Percentiles rank a stretch among this genome's conserved stretches.
phyloP scores from a whole-genome alignment of 176 grass and related monocot species.

The Luzula sylvatica region DNA sequence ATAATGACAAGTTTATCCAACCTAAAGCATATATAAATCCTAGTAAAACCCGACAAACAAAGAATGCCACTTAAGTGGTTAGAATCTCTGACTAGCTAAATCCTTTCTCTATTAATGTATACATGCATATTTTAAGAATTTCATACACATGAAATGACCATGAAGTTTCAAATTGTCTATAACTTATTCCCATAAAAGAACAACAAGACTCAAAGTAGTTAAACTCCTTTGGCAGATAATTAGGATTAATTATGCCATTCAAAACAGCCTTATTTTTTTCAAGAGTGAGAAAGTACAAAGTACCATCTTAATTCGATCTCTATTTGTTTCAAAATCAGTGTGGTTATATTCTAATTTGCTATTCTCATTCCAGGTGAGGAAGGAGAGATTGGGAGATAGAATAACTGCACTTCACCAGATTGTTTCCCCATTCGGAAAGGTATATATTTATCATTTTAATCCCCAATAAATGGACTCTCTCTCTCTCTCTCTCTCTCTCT shows the following conservation, averaged over 20 bases:
- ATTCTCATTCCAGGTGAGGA: slow-evolving; percentile 79
- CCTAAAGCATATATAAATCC: slow-evolving; percentile 12
- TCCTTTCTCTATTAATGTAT: not conserved
- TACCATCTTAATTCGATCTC: no score
- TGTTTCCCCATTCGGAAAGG: slow-evolving; percentile 86
- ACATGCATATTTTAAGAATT: slow-evolving; percentile 17
- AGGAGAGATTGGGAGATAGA: slow-evolving; percentile 77
- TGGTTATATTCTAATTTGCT: not conserved
- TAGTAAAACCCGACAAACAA: slow-evolving; percentile 14
- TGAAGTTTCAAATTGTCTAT: slow-evolving; percentile 8
- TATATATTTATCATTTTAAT: slow-evolving; percentile 15
- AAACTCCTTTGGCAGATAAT: not conserved
- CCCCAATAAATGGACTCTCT: not conserved
- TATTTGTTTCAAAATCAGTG: not conserved
- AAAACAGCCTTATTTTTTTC: no score
- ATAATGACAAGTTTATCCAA: slow-evolving; percentile 12
- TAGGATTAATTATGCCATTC: no score
- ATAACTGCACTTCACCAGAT: slow-evolving; percentile 76
- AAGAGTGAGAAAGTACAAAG: no score
- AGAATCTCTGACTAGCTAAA: slow-evolving; percentile 26
- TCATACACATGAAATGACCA: slow-evolving; percentile 11
- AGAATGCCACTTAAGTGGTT: slow-evolving; percentile 18
- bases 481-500: no score
- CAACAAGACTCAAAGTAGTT: slow-evolving; percentile 10
- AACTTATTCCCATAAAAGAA: slow-evolving; percentile 11